Evolutionary conservation across 2,329 filamentous ascomycete species (phyloP).

Genomic region (Metarhizium brunneum): DNA sequence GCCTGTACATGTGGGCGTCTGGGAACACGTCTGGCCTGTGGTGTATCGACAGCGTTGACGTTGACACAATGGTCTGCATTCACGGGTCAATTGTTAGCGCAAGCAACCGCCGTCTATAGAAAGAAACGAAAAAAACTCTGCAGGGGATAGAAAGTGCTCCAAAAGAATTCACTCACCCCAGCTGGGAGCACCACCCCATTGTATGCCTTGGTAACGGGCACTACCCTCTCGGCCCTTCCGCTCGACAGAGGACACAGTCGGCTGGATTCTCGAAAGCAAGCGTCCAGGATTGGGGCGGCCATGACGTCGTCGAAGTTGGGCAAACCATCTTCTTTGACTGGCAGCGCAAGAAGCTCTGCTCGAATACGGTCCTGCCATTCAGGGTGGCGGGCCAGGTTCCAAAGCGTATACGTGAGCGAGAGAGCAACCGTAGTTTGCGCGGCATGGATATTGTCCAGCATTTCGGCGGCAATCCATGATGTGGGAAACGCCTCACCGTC

Average conservation of each 20-base stretch:
- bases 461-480: conserved; percentile 3
- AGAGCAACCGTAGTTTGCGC: conserved; percentile 4
- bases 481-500: not conserved
- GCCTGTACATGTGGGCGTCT: not conserved
- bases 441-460: conserved; percentile 6
- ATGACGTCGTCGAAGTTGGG: conserved; percentile 2
- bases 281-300: conserved; percentile 1
- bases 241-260: conserved; percentile 3
- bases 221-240: conserved; percentile 4
- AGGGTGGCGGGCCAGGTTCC: conserved; percentile 2
- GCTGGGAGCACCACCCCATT: not conserved
- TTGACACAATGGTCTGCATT: conserved; percentile 5
- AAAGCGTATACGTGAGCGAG: conserved; percentile 3
- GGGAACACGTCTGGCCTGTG: conserved; percentile 1
- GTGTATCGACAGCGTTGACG: conserved; percentile 3
- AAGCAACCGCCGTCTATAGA: not conserved
- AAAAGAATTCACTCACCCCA: conserved; percentile 1
- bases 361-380: conserved; percentile 2
- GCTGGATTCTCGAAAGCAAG: conserved; percentile 3
- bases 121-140: too few species aligned
- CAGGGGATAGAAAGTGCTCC: not conserved
- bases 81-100: not conserved
- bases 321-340: not conserved
- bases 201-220: conserved; percentile 1
- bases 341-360: conserved; percentile 1